phyloP scores from a whole-genome alignment of 192 early-diverging fungal species.

The Coemansia sp. region DNA sequence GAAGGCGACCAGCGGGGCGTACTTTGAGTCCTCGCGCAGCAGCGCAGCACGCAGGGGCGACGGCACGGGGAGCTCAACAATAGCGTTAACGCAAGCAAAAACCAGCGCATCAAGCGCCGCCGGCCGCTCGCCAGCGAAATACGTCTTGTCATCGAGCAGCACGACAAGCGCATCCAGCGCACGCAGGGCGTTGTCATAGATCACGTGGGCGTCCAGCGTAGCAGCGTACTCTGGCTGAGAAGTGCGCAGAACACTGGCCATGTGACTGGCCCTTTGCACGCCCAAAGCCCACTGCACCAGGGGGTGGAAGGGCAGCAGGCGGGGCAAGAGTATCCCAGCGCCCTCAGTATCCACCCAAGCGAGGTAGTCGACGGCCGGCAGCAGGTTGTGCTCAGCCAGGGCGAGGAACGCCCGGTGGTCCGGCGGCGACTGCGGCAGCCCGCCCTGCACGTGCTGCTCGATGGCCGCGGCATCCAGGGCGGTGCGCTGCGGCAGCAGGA shows the following conservation, averaged over 20 bases:
- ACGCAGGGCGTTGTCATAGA: constrained; percentile 34
- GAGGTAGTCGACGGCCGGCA: constrained; percentile 35
- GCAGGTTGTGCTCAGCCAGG: constrained; percentile 24
- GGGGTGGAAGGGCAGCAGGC: no score
- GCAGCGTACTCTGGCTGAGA: constrained; percentile 29
- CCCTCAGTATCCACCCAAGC: constrained; percentile 35
- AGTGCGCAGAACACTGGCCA: constrained; percentile 5
- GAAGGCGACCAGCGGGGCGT: constrained; percentile 23
- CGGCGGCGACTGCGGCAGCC: not conserved
- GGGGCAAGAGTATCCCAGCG: not conserved
- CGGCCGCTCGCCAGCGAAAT: constrained; percentile 14
- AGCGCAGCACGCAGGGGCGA: constrained; percentile 33
- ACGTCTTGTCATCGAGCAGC: constrained; percentile 19
- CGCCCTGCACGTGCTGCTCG: constrained; percentile 8
- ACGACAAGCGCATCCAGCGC: constrained; percentile 29
- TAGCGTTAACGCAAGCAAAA: constrained; percentile 29
- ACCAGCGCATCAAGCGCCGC: constrained; percentile 34
- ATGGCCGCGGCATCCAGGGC: constrained; percentile 15
- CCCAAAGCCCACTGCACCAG: constrained; percentile 9
- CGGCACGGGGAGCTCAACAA: constrained; percentile 28
- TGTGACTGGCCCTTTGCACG: constrained; percentile 9
- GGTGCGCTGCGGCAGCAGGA: constrained; percentile 28
- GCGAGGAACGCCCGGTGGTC: constrained; percentile 23
- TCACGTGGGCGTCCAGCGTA: constrained; percentile 29
- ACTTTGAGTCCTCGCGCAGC: constrained; percentile 12